Conservation (phyloP, 805 yeast species). For the Metschnikowia hibisci region DNA sequence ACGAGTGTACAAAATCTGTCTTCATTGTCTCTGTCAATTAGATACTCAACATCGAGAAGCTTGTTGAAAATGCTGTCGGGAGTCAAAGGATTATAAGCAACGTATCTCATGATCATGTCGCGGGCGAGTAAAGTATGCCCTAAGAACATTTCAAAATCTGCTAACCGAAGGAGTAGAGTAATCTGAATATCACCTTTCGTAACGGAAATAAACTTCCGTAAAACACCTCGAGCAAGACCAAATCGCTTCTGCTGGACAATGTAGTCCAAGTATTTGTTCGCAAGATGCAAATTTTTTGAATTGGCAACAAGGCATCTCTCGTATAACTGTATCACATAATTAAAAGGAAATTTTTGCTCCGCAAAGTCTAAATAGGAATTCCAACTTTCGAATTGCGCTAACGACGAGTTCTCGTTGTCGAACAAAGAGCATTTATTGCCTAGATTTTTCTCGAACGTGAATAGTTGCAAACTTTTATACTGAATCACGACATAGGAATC, state of each 20-base stretch:
- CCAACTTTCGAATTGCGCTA: constrained; percentile 56
- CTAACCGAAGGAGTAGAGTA: constrained; percentile 33
- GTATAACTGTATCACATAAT: constrained; percentile 32
- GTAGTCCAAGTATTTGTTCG: constrained; percentile 49
- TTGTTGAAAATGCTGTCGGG: constrained; percentile 39
- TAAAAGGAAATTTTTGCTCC: constrained; percentile 34
- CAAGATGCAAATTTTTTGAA: constrained; percentile 43
- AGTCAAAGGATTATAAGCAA: constrained; percentile 19
- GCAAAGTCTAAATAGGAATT: constrained; percentile 52
- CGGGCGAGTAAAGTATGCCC: constrained; percentile 38
- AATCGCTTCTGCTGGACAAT: constrained; percentile 24
- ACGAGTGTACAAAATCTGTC: constrained; percentile 26
- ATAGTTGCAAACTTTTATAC: constrained; percentile 47
- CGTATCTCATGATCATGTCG: constrained; percentile 27
- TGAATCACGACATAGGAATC: constrained; percentile 57
- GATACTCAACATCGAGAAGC: constrained; percentile 39
- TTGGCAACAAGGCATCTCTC: constrained; percentile 48
- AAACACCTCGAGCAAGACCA: constrained; percentile 36
- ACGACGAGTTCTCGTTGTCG: constrained; percentile 29
- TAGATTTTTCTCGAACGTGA: constrained; percentile 46
- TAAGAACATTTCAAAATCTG: constrained; percentile 41
- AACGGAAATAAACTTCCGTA: constrained; percentile 33
- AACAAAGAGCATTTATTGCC: constrained; percentile 26
- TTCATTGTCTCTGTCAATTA: constrained; percentile 25
- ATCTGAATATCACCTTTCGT: constrained; percentile 21